These are phyloP conservation scores for Scenedesmus sp. DNA, from an alignment of 163 green algal species.

Conservation along the genomic window DNA sequence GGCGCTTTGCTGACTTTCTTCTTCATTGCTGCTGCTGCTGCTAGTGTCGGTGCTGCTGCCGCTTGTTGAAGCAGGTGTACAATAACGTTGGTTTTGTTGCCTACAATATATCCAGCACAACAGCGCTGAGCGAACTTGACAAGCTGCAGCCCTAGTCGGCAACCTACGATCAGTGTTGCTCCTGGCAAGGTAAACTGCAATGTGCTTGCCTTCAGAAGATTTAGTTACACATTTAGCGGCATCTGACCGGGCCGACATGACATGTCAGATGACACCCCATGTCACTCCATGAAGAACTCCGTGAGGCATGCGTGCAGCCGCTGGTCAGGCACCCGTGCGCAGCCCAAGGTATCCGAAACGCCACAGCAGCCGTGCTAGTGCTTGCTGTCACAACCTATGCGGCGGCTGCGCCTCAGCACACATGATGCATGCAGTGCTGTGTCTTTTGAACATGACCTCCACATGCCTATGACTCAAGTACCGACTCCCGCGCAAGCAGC, in stretches of 20 bases:
- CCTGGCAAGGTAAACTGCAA: background rate
- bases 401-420: background rate
- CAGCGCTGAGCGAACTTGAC: background rate
- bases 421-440: background rate
- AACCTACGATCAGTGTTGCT: background rate
- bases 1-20: slow-evolving; percentile 21
- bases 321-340: no score
- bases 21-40: slow-evolving; percentile 38
- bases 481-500: background rate
- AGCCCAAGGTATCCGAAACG: background rate
- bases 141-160: slow-evolving; percentile 7
- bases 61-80: background rate
- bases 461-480: background rate
- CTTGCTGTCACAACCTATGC: background rate
- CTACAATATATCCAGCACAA: background rate
- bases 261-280: background rate
- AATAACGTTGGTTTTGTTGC: background rate
- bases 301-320: background rate
- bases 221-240: background rate
- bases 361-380: background rate
- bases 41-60: slow-evolving; percentile 4
- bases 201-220: background rate
- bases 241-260: background rate
- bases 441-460: background rate
- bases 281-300: background rate